Base-by-base conservation (phyloP, 805 yeast genomes). In the Hanseniaspora pseudoguilliermondii region DNA sequence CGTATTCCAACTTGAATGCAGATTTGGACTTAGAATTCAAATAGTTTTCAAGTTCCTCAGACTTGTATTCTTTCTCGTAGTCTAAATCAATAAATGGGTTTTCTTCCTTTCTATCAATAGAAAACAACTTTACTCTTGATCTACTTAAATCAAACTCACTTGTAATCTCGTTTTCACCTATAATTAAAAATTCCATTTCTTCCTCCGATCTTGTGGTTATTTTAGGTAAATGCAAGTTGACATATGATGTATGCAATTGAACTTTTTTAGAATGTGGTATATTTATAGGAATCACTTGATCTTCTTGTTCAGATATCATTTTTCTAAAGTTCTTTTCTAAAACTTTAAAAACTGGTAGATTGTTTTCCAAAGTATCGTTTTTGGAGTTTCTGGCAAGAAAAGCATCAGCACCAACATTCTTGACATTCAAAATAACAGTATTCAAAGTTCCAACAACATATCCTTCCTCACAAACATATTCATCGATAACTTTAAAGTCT, bases 11-110 rank as follows among this genome's bases (percentile, higher is more conserved):
- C 57, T 75, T 38, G 15, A 53, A 53, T 77, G 62, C 69, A 73
- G 57, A 71, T 75, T 64, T 75, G 79, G 50, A 63, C 59, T 40
- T 75, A 72, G 49, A 64, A 67, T 59, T 66, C 75, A 59, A 68
- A 71, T 27, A 53, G 2, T 38, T 29, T 15, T 53, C 47, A 20
- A 53, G 32, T 29, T 53, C 56, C 10, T 46, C 50, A 0, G 47
- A 35, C 39, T 53, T 46, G 35, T 46, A 53, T 23, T 53, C 56
- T 38, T 16, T 53, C 39, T 53, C 56, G 40, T 53, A 53, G 15
- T 53, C 56, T 8, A 53, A 15, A 27, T 53, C 56, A 38, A 53
- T 39, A 23, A 16, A 53, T 16, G 50, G 50, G 16, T 46, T 53
- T 44, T 53, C 50, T 46, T 46, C 50, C 9, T 46, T 46, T 43